phyloP scores from a whole-genome alignment of 1,284 basidiomycete genomes.

The Heterobasidion annosum region DNA sequence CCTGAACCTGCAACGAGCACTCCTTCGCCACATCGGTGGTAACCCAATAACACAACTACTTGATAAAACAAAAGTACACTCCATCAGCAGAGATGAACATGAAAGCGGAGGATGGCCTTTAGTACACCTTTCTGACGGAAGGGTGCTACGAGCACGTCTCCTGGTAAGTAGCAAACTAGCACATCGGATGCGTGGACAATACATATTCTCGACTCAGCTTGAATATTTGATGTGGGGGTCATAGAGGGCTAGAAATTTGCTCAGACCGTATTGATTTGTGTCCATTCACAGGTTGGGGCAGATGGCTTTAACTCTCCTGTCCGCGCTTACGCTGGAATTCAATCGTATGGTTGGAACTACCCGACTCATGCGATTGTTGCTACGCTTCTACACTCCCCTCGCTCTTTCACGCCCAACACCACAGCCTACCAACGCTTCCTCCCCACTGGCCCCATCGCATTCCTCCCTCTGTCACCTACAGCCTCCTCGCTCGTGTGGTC shows the following conservation, averaged over 20 bases:
- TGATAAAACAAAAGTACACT: conserved; percentile 62
- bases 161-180: conserved; percentile 39
- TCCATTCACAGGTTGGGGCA: conserved; percentile 73
- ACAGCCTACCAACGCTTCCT: conserved; percentile 95
- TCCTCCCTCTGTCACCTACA: conserved; percentile 76
- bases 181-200: neutral
- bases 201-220: conserved; percentile 1
- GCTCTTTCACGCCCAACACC: conserved; percentile 53
- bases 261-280: neutral
- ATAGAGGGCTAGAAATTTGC: too few species aligned
- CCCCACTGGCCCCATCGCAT: conserved; percentile 92
- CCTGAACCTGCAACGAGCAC: conserved; percentile 80
- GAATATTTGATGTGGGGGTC: too few species aligned
- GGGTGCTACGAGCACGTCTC: conserved; percentile 56
- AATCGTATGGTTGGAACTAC: conserved; percentile 90
- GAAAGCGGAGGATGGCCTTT: conserved; percentile 62
- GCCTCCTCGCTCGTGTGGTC: conserved; percentile 94
- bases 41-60: conserved; percentile 41
- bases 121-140: conserved; percentile 58
- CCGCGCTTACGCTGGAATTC: conserved; percentile 77
- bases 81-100: conserved; percentile 40
- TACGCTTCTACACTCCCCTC: conserved; percentile 68
- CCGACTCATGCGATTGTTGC: conserved; percentile 88
- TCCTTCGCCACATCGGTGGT: conserved; percentile 49
- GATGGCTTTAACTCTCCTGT: conserved; percentile 96